Evolutionary conservation across 106 monocot species (phyloP).

Genomic region (Ottelia alismoides): DNA sequence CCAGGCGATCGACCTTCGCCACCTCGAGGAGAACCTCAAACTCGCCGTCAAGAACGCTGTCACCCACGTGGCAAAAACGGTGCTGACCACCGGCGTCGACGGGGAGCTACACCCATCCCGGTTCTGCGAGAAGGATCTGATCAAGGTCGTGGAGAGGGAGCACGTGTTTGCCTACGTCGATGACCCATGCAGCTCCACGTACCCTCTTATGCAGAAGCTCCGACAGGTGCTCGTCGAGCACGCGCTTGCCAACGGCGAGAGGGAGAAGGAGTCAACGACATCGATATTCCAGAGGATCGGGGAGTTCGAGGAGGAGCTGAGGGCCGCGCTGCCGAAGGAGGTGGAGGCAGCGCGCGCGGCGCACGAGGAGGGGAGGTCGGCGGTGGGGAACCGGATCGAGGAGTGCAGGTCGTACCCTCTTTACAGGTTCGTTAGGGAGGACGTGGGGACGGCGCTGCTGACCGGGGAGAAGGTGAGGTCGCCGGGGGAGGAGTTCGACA

Average conservation of each 20-base stretch:
- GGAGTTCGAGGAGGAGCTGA: slow-evolving; percentile 20
- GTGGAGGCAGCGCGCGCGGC: no score
- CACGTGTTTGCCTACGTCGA: slow-evolving; percentile 22
- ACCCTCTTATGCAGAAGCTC: slow-evolving; percentile 21
- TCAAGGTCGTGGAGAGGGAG: slow-evolving; percentile 63
- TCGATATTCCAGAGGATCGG: slow-evolving; percentile 23
- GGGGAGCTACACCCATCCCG: slow-evolving; percentile 72
- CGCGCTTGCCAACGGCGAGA: slow-evolving; percentile 15
- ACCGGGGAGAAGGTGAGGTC: slow-evolving; percentile 8
- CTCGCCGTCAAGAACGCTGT: slow-evolving; percentile 53
- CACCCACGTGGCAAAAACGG: slow-evolving; percentile 44
- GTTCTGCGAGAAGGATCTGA: slow-evolving; percentile 87
- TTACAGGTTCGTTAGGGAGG: no score
- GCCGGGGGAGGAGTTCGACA: slow-evolving; percentile 15
- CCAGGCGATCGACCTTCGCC: slow-evolving; percentile 80
- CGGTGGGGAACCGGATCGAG: no score
- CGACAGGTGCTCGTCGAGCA: slow-evolving; percentile 20
- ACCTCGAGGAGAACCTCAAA: slow-evolving; percentile 86
- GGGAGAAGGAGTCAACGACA: slow-evolving; percentile 9
- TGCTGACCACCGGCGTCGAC: slow-evolving; percentile 34
- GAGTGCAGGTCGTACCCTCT: no score
- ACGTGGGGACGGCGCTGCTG: no score
- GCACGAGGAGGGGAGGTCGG: no score
- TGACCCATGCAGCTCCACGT: slow-evolving; percentile 17
- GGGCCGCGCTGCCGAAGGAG: slow-evolving; percentile 7